Evolutionary conservation across 2,329 filamentous ascomycete species (phyloP).

Genomic region (Eutypa lata): DNA sequence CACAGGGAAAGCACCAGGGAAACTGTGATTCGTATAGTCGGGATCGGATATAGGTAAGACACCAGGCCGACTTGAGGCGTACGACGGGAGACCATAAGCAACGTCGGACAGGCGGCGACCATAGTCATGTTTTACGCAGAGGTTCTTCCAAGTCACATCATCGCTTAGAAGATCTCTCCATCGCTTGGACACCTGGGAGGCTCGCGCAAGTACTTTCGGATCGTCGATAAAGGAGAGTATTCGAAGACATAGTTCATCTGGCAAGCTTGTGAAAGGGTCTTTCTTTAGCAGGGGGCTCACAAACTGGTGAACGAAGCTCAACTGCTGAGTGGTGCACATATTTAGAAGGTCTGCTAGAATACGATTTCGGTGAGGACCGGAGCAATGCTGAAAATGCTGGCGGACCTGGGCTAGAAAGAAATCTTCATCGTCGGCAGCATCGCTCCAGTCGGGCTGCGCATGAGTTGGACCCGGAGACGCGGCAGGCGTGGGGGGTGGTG

Average conservation of each 20-base stretch:
- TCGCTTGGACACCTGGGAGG: conserved; percentile 91
- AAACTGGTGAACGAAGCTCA: conserved; percentile 95
- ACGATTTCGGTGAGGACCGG: conserved; percentile 71
- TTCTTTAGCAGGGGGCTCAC: conserved; percentile 93
- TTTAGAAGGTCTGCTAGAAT: conserved; percentile 87
- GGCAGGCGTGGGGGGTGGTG: conserved; percentile 63
- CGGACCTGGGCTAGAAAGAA: conserved; percentile 76
- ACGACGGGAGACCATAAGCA: conserved; percentile 30
- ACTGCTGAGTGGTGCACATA: conserved; percentile 88
- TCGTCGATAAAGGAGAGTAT: conserved; percentile 97
- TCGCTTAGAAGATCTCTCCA: conserved; percentile 94
- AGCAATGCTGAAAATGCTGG: conserved; percentile 75
- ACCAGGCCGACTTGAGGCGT: conserved; percentile 27
- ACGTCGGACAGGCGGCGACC: conserved; percentile 56
- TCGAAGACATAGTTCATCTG: conserved; percentile 86
- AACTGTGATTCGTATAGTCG: conserved; percentile 36
- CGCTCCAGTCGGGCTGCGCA: conserved; percentile 69
- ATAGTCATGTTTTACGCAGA: conserved; percentile 95
- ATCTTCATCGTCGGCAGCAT: conserved; percentile 76
- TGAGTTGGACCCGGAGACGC: conserved; percentile 63
- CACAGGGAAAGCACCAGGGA: conserved; percentile 41
- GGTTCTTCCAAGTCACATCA: conserved; percentile 96
- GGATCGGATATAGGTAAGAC: conserved; percentile 31
- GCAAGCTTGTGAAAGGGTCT: conserved; percentile 88
- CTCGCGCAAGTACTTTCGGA: conserved; percentile 85